Base-by-base conservation (phyloP, 1,139 yeast species). In the Pichia sp. region DNA sequence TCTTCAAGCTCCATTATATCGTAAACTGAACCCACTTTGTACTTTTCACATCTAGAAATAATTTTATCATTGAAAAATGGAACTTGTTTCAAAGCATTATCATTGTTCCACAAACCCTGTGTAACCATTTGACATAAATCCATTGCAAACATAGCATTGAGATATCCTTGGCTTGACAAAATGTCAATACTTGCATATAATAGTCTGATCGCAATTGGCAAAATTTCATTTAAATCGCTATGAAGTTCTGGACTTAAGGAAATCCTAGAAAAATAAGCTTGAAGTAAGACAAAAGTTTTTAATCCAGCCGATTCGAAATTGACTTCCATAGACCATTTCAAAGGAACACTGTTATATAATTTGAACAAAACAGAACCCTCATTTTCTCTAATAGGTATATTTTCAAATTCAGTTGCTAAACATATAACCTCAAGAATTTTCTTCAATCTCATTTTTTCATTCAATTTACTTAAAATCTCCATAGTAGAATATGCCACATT, bases 1-100 rank as follows among this genome's bases (percentile, higher is more conserved):
- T 83, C 90, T 56, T 92, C 97, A 49, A 92, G 69, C 7, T 87
- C 79, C 84, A 90, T 83, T 41, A 92, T 75, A 64, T 90, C 97
- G 60, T 80, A 86, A 1, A 94, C 88, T 0, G 88, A 76, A 48
- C 79, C 81, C 28, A 90, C 83, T 0, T 79, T 68, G 52, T 70
- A 66, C 43, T 73, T 70, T 37, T 69, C 62, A 60, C 95, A 86
- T 46, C 86, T 72, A n/a, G 67, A 66, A 43, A 89, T 66, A 10
- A 83, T 74, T 0, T 67, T 79, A 1, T 71, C 71, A 46, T 70
- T 69, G 50, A 89, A 79, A 58, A 72, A 75, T 1, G 98, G 98
- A 39, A 92, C 71, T 65, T 94, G 98, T 57, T 77, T 79, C 61
- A 94, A 72, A 1, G 95, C 86, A 45, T 79, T 78, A 50, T 87